A percentile compares a stretch with the other conserved stretches of the same genome.
These are phyloP conservation scores for Fusarium camptoceras DNA, from an alignment of 2,329 filamentous ascomycete species.

Conservation along the genomic window DNA sequence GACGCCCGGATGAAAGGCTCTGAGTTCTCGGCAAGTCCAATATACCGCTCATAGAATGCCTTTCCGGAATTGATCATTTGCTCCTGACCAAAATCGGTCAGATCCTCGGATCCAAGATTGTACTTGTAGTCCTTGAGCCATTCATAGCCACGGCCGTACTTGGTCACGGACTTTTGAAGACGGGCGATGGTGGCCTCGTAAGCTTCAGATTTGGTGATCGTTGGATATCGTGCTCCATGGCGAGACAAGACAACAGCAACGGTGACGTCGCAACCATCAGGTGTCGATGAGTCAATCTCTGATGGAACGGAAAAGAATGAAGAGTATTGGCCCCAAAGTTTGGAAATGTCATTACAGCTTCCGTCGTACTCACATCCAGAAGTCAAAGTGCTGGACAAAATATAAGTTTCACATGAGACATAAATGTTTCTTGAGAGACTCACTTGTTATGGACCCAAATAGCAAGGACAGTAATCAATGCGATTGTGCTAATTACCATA, in stretches of 20 bases:
- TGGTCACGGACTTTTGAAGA: constrained; percentile 68
- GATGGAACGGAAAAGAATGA: constrained; percentile 84
- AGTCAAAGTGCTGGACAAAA: constrained; percentile 12
- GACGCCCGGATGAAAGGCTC: constrained; percentile 80
- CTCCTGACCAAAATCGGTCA: constrained; percentile 74
- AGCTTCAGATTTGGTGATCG: constrained; percentile 69
- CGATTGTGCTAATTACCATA: constrained; percentile 36
- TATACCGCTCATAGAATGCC: constrained; percentile 81
- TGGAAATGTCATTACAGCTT: constrained; percentile 67
- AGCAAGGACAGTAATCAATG: constrained; percentile 29
- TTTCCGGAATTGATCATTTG: constrained; percentile 80
- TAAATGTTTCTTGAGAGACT: not conserved
- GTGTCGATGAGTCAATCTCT: constrained; percentile 69
- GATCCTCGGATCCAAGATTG: constrained; percentile 74
- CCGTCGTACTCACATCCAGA: constrained; percentile 45
- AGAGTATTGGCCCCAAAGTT: constrained; percentile 88
- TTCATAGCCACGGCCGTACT: constrained; percentile 71
- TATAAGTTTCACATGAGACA: not conserved
- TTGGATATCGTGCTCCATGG: constrained; percentile 87
- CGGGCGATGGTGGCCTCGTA: constrained; percentile 74
- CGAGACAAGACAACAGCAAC: constrained; percentile 86
- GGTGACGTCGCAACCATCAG: constrained; percentile 76
- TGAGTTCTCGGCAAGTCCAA: constrained; percentile 65
- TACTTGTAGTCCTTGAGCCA: constrained; percentile 82
- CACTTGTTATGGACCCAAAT: constrained; percentile 41